phyloP scores from a whole-genome alignment of 768 basidiomycete species.

The Agaricus sinodeliciosus region DNA sequence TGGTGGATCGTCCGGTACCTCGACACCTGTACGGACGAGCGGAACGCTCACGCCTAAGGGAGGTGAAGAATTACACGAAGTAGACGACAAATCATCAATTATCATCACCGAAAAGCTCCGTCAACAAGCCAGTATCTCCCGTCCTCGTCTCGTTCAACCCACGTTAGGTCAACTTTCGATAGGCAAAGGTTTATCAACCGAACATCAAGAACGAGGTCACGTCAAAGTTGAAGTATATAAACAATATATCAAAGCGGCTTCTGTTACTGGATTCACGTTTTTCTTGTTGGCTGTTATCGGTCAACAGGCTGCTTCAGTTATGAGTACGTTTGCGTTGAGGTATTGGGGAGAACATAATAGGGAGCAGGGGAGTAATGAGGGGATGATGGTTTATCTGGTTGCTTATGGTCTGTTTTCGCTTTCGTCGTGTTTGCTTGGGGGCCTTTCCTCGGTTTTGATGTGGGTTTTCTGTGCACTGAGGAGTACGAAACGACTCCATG shows the following conservation, averaged over 20 bases:
- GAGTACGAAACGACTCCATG: constrained; percentile 72
- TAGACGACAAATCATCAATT: constrained; percentile 10
- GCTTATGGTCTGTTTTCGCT: constrained; percentile 67
- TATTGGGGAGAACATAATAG: constrained; percentile 80
- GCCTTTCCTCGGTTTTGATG: constrained; percentile 54
- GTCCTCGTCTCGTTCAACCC: constrained; percentile 41
- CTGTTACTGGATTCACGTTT: constrained; percentile 59
- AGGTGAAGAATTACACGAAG: constrained; percentile 15
- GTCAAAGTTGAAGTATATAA: constrained; percentile 75
- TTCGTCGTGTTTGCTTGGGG: constrained; percentile 45
- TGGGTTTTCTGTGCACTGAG: constrained; percentile 74
- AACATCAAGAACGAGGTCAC: constrained; percentile 73
- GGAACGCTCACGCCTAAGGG: constrained; percentile 26
- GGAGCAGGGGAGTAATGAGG: constrained; percentile 46
- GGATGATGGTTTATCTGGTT: constrained; percentile 52
- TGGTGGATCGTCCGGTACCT: constrained; percentile 37
- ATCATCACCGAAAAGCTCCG: constrained; percentile 48
- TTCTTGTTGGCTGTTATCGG: constrained; percentile 49
- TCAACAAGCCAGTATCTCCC: constrained; percentile 51
- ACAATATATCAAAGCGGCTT: constrained; percentile 76
- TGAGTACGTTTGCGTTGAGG: constrained; percentile 62
- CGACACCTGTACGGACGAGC: constrained; percentile 41
- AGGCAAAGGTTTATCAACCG: constrained; percentile 49
- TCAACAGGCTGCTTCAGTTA: constrained; percentile 56
- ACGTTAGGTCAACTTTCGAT: constrained; percentile 30